phyloP scores from a whole-genome alignment of 495 filamentous ascomycete species.

The Penicillium maclennaniae region DNA sequence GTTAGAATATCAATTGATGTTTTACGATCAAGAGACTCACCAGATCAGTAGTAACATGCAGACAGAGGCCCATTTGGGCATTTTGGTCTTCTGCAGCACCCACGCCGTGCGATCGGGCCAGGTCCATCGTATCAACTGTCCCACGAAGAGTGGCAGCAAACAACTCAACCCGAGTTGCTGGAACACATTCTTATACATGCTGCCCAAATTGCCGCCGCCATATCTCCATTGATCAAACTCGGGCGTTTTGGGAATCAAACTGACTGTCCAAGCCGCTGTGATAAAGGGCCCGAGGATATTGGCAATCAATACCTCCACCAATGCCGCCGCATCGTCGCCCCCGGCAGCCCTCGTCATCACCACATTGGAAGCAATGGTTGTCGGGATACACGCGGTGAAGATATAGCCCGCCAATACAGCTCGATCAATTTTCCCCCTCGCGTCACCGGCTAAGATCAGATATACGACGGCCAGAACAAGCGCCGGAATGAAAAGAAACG shows the following conservation, averaged over 20 bases:
- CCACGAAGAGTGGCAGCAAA: slow-evolving; percentile 46
- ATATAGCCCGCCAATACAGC: slow-evolving; percentile 53
- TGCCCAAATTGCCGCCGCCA: slow-evolving; percentile 40
- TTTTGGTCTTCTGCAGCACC: slow-evolving; percentile 40
- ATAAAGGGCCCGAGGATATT: slow-evolving; percentile 51
- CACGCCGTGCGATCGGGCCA: slow-evolving; percentile 39
- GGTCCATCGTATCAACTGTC: slow-evolving; percentile 46
- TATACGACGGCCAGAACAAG: slow-evolving; percentile 43
- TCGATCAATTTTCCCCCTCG: slow-evolving; percentile 37
- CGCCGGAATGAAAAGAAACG: slow-evolving; percentile 49
- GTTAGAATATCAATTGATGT: not conserved
- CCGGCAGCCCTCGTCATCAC: slow-evolving; percentile 54
- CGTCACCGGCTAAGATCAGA: slow-evolving; percentile 45
- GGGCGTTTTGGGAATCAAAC: slow-evolving; percentile 38
- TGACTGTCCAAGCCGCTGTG: slow-evolving; percentile 49
- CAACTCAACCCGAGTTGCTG: slow-evolving; percentile 50
- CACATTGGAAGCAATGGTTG: slow-evolving; percentile 56
- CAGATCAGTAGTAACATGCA: slow-evolving; percentile 50
- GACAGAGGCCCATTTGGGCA: slow-evolving; percentile 42
- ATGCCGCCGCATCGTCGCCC: slow-evolving; percentile 52
- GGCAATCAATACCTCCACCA: slow-evolving; percentile 53
- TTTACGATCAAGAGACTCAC: slow-evolving; percentile 26
- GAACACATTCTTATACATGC: slow-evolving; percentile 51
- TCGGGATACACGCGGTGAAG: slow-evolving; percentile 53
- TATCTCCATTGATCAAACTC: slow-evolving; percentile 46